Base-by-base conservation (phyloP, 2,329 filamentous ascomycete species). In the Pseudogymnoascus sp. region DNA sequence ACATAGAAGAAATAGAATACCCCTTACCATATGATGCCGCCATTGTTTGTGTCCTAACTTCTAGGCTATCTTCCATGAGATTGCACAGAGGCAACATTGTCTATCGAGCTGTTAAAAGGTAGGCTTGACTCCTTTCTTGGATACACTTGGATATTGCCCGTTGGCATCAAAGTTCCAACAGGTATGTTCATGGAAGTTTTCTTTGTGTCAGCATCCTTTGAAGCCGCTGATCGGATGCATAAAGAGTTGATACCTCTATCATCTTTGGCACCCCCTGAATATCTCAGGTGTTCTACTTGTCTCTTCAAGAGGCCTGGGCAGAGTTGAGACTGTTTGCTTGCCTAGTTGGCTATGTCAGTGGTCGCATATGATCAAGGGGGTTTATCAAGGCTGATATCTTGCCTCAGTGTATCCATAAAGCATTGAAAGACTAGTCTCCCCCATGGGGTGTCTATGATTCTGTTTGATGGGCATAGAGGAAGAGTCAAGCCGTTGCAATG, bases 1-100 rank as follows among this genome's bases (percentile, higher is more conserved):
- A 64, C 39, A 42, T 64, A 64, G 37, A 62, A 61, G 59, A 62
- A 64, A 62, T 64, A 39, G 23, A 61, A 63, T 63, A 63, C 62
- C 62, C 62, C 21, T 61, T 61, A 40, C 59, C 31, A 61, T 34
- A 57, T 57, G 51, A 57, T 57, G n/a, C 29, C 5, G 51, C 29
- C 51, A 18, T 57, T 34, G n/a, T 34, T 34, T 34, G 51, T 57
- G 51, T 57, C 29, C 29, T 57, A 57, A 57, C 51, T 21, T 34
- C 29, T 57, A 57, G 29, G 29, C 51, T 21, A 11, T 34, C 29
- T 57, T 21, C 23, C 10, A 31, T 54, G 14, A 16, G 8, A 31
- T 18, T 31, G 14, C 26, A 54, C 4, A 31, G 26, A 14, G 21
- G 14, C 14, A 3, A n/a, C 29, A 4, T 10, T n/a, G 10, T 57